Base-by-base conservation (phyloP, 1,284 basidiomycete genomes). In the Ceratobasidium sp. region DNA sequence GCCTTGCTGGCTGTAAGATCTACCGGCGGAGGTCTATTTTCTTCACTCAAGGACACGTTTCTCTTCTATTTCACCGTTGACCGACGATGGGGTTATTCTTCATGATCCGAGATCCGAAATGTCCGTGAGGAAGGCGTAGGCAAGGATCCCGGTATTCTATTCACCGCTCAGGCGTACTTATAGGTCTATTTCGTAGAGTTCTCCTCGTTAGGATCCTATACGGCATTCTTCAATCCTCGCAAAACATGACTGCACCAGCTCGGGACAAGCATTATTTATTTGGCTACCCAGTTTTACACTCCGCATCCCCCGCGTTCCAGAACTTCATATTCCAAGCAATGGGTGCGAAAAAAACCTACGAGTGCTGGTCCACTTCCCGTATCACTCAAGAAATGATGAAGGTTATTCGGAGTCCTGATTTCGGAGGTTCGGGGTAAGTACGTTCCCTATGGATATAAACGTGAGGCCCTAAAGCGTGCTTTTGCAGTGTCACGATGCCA, bases 221-320 rank as follows among this genome's bases (percentile, higher is more conserved):
- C n/a, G 15, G n/a, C 19, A 24, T n/a, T 24, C n/a, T 6, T 29
- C 41, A 2, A 53, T 22, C 22, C 17, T 4, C n/a, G 27, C 19
- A 17, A 14, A 64, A 29, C 45, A 72, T 72, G 69, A 31, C 24
- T 17, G 31, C 24, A 8, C 56, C 69, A 7, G n/a, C 69, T 51
- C 57, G 69, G n/a, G 45, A 72, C 69, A 72, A 51, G 29, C 69
- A 72, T 31, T 72, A 72, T 27, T 56, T 72, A 6, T 72, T 72
- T 76, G 83, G 83, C 1, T 82, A 80, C 72, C 83, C 83, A 15
- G 79, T 84, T 63, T 78, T 82, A 56, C 83, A 84, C 73, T 84
- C 83, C 36, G 80, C 79, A 1, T 81, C 82, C 8, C 83, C 83
- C 8, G 75, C 81, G 2, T 76, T 84, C 24, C 83, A 83, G 75